Percentiles rank a stretch among this genome's conserved stretches.
Conservation (phyloP, 306 rosid species). For the Castanospermum australe region DNA sequence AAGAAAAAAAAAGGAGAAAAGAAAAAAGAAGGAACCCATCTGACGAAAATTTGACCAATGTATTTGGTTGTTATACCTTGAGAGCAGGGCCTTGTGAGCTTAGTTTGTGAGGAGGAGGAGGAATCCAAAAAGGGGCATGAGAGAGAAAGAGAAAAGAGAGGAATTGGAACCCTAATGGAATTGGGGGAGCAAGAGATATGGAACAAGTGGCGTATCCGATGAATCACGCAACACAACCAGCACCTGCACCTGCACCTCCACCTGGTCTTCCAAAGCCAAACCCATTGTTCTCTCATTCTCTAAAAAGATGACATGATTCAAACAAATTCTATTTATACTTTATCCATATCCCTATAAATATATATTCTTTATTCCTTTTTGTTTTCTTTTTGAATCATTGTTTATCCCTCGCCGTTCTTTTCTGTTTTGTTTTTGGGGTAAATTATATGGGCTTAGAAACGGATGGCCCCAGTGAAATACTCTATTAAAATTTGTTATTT, state of each 20-base stretch:
- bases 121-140: neutral
- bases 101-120: neutral
- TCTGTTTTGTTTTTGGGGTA: too few relatives aligned
- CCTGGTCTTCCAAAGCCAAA: neutral
- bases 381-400: too few relatives aligned
- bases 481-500: too few relatives aligned
- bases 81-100: neutral
- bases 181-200: neutral
- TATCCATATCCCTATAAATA: too few relatives aligned
- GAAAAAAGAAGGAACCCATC: neutral
- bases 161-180: slow-evolving; percentile 4
- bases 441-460: too few relatives aligned
- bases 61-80: slow-evolving; percentile 20
- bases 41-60: neutral
- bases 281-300: neutral
- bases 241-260: neutral
- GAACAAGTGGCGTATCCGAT: neutral
- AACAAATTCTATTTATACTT: too few relatives aligned
- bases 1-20: neutral
- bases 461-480: too few relatives aligned
- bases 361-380: too few relatives aligned
- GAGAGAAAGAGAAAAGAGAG: neutral
- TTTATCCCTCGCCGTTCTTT: too few relatives aligned
- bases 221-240: too few relatives aligned
- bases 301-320: too few relatives aligned